Base-by-base conservation (phyloP, 208 protist genomes). In the Leishmania gerbilli region DNA sequence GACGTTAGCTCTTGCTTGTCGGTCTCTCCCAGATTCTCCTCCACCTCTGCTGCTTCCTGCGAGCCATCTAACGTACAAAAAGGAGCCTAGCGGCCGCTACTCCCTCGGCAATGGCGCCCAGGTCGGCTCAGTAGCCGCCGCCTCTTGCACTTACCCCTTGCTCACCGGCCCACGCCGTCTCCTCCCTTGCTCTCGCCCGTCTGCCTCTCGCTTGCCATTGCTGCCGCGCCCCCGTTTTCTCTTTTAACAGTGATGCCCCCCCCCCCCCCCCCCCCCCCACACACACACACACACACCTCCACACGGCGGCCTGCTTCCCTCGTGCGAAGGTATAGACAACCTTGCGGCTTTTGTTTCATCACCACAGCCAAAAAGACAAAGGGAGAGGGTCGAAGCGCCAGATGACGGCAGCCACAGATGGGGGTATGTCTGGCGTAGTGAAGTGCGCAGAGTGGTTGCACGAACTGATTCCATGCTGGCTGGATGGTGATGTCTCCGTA, bases 391-490 rank as follows among this genome's bases (percentile, higher is more conserved):
- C 58, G 21, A 17, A 27, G 19, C 3, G 3, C 2, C 58, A 24
- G 27, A 71, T 77, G 51, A 40, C 76, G 19, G 72, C 31, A 53
- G 45, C 1, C 11, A 53, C 69, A 11, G 72, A 47, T 45, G 47
- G 51, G 53, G 15, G 21, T 8, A 8, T 19, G 34, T 58, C 74
- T 2, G 40, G 19, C 21, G 40, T 85, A 4, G 37, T 67, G 3
- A 78, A 5, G 45, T 85, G 53, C 9, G 77, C 71, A 0, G 81
- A 71, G 3, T 81, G 77, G 76, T 19, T 85, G 69, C 71, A 78
- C 21, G 17, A 49, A 24, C 19, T 7, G 17, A 37, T 78, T 27
- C 47, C 53, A 27, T 45, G 45, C 42, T 85, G 81, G 81, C 56
- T 74, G 11, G 77, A 80, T 15, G 8, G 51, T 45, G 62, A 40